Evolutionary conservation across 768 basidiomycete genomes (phyloP).

Genomic region (Collybia nuda): DNA sequence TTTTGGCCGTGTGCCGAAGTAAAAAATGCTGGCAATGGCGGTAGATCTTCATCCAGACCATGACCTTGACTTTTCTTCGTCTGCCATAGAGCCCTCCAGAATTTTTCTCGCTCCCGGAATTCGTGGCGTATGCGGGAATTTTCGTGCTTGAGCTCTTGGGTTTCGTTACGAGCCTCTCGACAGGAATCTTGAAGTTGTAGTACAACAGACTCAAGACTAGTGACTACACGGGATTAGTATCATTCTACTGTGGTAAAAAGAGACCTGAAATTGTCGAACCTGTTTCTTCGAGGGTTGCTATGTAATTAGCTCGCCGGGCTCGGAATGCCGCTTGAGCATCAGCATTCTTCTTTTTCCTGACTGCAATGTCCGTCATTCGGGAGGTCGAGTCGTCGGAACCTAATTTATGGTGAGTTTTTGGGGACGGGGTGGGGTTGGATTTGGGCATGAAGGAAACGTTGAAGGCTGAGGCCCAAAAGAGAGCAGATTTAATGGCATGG

Average conservation of each 20-base stretch:
- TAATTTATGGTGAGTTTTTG: conserved; percentile 31
- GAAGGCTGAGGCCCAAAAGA: conserved; percentile 25
- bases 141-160: conserved; percentile 62
- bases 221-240: conserved; percentile 47
- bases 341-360: conserved; percentile 87
- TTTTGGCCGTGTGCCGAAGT: conserved; percentile 29
- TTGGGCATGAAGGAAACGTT: conserved; percentile 40
- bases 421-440: conserved; percentile 31
- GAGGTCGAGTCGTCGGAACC: conserved; percentile 31
- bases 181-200: conserved; percentile 81
- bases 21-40: conserved; percentile 46
- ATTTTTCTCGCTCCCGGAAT: conserved; percentile 69
- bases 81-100: conserved; percentile 71
- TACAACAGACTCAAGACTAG: conserved; percentile 82
- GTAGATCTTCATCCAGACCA: conserved; percentile 52
- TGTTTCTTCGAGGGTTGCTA: conserved; percentile 85
- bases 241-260: conserved; percentile 6
- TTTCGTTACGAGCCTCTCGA: conserved; percentile 63
- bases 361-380: conserved; percentile 63
- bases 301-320: conserved; percentile 81
- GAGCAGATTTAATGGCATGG: conserved; percentile 57
- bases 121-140: conserved; percentile 64
- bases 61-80: conserved; percentile 59
- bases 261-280: conserved; percentile 31
- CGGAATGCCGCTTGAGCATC: conserved; percentile 87